phyloP scores from a whole-genome alignment of 208 protist species.

The Phytomonas sp. region DNA sequence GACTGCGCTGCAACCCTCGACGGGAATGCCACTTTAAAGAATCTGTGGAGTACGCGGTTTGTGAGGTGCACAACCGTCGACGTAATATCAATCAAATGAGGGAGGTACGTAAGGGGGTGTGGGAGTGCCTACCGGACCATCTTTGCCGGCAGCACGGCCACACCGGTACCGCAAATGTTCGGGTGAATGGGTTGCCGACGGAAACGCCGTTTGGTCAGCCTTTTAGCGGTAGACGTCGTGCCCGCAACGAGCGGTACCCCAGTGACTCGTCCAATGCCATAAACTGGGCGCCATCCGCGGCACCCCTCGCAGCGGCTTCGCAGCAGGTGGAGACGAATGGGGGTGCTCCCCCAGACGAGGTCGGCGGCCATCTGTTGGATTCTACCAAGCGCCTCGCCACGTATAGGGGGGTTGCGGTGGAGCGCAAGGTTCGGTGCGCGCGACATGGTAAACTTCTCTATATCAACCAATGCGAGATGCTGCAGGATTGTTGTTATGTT shows the following conservation, averaged over 20 bases:
- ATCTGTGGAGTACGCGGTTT: conserved; percentile 24
- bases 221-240: neutral
- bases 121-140: conserved; percentile 53
- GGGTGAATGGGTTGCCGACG: neutral
- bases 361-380: neutral
- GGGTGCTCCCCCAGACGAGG: neutral
- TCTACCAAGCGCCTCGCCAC: neutral
- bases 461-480: conserved; percentile 33
- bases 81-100: conserved; percentile 59
- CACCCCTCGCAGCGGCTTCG: neutral
- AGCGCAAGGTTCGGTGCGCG: conserved; percentile 70
- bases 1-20: conserved; percentile 49
- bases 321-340: neutral
- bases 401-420: conserved; percentile 1
- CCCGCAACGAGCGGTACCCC: neutral
- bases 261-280: conserved; percentile 17
- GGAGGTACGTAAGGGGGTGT: conserved; percentile 59
- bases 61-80: conserved; percentile 54
- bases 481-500: conserved; percentile 72
- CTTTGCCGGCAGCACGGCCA: conserved; percentile 22
- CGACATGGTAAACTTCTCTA: conserved; percentile 72
- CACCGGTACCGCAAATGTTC: neutral
- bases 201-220: conserved; percentile 2
- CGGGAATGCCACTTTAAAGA: conserved; percentile 28
- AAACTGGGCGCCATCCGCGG: conserved; percentile 19